These are phyloP conservation scores for Ensete ventricosum DNA, from an alignment of 176 grass and related monocot species.

Conservation along the genomic window DNA sequence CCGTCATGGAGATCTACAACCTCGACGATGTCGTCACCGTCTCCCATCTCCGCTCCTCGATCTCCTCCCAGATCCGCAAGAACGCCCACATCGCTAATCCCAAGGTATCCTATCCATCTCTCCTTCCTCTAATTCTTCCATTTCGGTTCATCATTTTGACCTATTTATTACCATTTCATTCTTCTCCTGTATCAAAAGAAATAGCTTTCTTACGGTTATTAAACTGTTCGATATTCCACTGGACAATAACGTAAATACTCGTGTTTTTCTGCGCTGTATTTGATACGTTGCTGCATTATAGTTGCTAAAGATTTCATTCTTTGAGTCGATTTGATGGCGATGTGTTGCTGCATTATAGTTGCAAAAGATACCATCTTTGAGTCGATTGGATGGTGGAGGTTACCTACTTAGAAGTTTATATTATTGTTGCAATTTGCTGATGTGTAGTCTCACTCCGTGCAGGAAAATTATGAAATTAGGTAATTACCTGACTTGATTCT, in stretches of 20 bases:
- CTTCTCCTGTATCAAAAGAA: background rate
- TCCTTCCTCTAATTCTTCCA: no score
- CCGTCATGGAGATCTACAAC: conserved; percentile 87
- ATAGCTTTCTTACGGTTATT: no score
- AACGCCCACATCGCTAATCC: conserved; percentile 56
- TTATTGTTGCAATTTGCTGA: no score
- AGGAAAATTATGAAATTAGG: no score
- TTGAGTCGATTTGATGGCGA: background rate
- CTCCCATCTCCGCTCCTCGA: conserved; percentile 69
- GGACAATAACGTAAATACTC: background rate
- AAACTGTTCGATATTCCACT: no score
- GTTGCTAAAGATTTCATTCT: background rate
- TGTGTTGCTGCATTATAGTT: no score
- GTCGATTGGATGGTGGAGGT: no score
- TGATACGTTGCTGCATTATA: background rate
- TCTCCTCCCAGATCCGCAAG: conserved; percentile 64
- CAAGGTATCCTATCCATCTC: conserved; percentile 28
- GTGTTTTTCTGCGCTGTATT: background rate
- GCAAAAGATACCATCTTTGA: no score
- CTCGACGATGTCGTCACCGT: conserved; percentile 69
- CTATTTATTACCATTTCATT: background rate
- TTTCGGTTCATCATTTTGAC: background rate
- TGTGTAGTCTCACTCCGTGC: no score
- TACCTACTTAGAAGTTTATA: no score
- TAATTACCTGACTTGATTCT: no score